Evolutionary conservation across 164 flowering plant genomes (phyloP).

Genomic region (Vitis labrusca): DNA sequence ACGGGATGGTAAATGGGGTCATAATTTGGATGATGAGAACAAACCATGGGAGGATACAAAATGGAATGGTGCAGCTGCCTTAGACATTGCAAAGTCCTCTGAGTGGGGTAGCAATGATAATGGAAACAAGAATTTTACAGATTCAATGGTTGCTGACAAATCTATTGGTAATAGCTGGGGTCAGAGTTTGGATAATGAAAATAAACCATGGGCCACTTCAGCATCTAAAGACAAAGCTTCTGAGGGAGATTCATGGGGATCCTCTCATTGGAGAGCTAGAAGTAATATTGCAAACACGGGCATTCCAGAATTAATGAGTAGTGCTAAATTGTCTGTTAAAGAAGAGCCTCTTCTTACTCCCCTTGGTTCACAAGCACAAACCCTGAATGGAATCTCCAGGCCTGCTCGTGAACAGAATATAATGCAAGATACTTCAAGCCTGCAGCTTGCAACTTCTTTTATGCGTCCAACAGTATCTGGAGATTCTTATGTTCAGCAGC

Average conservation of each 20-base stretch:
- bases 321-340: slow-evolving; percentile 28
- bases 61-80: slow-evolving; percentile 4
- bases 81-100: slow-evolving; percentile 2
- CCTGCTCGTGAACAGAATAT: slow-evolving; percentile 11
- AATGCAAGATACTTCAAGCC: slow-evolving; percentile 17
- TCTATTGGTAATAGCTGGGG: slow-evolving; percentile 17
- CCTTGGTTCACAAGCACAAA: slow-evolving; percentile 22
- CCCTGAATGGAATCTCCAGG: slow-evolving; percentile 9
- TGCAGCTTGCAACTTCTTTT: slow-evolving; percentile 11
- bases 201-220: slow-evolving; percentile 10
- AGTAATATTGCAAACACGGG: slow-evolving; percentile 13
- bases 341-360: slow-evolving; percentile 18
- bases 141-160: neutral
- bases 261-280: slow-evolving; percentile 13
- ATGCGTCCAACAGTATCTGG: slow-evolving; percentile 15
- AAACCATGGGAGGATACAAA: slow-evolving; percentile 5
- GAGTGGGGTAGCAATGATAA: neutral
- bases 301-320: slow-evolving; percentile 16
- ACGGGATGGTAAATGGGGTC: slow-evolving; percentile 18
- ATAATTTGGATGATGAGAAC: slow-evolving; percentile 12
- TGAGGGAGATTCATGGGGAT: slow-evolving; percentile 12
- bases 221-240: slow-evolving; percentile 13
- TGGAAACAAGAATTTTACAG: neutral
- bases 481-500: slow-evolving; percentile 16
- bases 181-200: slow-evolving; percentile 18